phyloP scores from a whole-genome alignment of 768 basidiomycete species.

The Leccinum truebloodii region DNA sequence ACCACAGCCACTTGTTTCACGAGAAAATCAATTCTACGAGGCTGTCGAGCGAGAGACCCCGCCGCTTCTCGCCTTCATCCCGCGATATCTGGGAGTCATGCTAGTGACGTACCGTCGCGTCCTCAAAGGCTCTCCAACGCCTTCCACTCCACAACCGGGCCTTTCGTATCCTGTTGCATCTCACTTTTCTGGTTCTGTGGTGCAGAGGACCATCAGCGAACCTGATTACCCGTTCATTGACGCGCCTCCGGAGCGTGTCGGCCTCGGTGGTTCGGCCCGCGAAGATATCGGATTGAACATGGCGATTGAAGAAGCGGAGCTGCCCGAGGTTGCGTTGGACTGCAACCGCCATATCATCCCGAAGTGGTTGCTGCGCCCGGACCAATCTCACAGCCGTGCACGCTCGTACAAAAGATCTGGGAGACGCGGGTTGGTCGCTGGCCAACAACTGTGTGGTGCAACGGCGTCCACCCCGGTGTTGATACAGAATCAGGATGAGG shows the following conservation, averaged over 20 bases:
- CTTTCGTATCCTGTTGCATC: slow-evolving; percentile 19
- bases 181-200: slow-evolving; percentile 28
- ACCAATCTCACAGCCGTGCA: slow-evolving; percentile 47
- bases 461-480: slow-evolving; percentile 76
- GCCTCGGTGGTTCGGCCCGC: slow-evolving; percentile 17
- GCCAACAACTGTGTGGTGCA: slow-evolving; percentile 46
- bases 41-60: slow-evolving; percentile 93
- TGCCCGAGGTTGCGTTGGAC: slow-evolving; percentile 93
- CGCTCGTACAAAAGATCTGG: slow-evolving; percentile 44
- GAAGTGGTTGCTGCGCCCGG: slow-evolving; percentile 76
- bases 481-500: slow-evolving; percentile 33
- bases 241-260: slow-evolving; percentile 1
- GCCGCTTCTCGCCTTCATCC: slow-evolving; percentile 89
- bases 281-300: slow-evolving; percentile 45
- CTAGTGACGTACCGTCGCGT: slow-evolving; percentile 93
- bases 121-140: slow-evolving; percentile 39
- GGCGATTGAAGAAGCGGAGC: slow-evolving; percentile 66
- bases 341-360: slow-evolving; percentile 96
- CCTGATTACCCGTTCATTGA: slow-evolving; percentile 12
- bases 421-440: slow-evolving; percentile 38
- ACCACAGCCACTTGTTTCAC: slow-evolving; percentile 85
- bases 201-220: slow-evolving; percentile 31
- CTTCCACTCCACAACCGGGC: slow-evolving; percentile 20
- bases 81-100: slow-evolving; percentile 99
- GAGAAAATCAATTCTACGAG: slow-evolving; percentile 98